A percentile compares a stretch with the other conserved stretches of the same genome.
These are phyloP conservation scores for Laguncularia racemosa DNA, from an alignment of 345 rosid species.

Conservation along the genomic window DNA sequence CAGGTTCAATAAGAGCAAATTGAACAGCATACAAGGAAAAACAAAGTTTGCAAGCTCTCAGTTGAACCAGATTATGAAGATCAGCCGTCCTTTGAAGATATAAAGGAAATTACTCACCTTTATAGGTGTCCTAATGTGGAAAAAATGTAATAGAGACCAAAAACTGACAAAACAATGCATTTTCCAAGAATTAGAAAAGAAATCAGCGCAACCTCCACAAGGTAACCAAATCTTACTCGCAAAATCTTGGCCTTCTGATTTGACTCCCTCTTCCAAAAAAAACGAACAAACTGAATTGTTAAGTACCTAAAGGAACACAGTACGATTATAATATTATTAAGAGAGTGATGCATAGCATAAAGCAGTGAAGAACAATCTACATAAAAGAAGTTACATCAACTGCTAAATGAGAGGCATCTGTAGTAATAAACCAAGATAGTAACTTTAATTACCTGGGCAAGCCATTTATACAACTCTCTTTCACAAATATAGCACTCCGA, in stretches of 20 bases:
- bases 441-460: constrained; percentile 56
- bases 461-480: constrained; percentile 77
- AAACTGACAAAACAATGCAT: too few relatives aligned
- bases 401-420: too few relatives aligned
- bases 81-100: not conserved
- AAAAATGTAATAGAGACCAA: too few relatives aligned
- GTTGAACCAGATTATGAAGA: not conserved
- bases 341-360: constrained; percentile 2
- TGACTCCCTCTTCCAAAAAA: constrained; percentile 99
- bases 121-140: not conserved
- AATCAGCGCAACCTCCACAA: not conserved
- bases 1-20: not conserved
- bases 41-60: not conserved
- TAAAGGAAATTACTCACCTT: not conserved
- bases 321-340: not conserved
- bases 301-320: constrained; percentile 55
- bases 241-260: constrained; percentile 98
- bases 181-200: not conserved
- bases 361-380: not conserved
- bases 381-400: too few relatives aligned
- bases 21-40: not conserved
- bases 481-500: constrained; percentile 70
- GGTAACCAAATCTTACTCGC: constrained; percentile 41
- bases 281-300: constrained; percentile 97
- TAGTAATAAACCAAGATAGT: not conserved